Evolutionary conservation across 2,329 filamentous ascomycete species (phyloP), one percentile per base, ranked within the genome.

Genomic region (Orbilia quercus): DNA sequence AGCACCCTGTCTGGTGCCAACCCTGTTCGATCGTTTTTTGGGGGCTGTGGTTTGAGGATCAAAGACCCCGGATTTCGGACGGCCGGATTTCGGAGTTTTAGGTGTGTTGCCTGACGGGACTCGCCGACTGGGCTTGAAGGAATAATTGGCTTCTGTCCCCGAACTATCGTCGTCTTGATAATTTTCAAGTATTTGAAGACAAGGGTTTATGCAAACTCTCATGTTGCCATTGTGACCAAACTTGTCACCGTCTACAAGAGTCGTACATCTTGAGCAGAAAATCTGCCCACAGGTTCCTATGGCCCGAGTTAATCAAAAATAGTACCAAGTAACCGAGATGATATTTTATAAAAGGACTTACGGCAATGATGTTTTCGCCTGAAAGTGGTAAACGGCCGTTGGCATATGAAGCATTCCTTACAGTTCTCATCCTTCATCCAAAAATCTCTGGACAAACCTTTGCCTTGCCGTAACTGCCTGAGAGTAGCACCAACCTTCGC

Each of bases 351-450:
- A 45, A 45, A 55, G 18, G 42, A 79, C 76, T 88, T 91, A 74
- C 96, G 89, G 80, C 95, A 99, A 81, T 99, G 95, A 80, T 99
- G 95, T 79, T 99, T 99, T 76, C 95, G 88, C 70, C 95, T 87
- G 79, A 98, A 98, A 0, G 94, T 95, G 0, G 92, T 92, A 79
- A 99, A 99, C 1, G 91, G 86, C 69, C 91, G 90, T 47, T 91
- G 91, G 78, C 95, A 99, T 47, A 91, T 87, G 79, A 97, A 99
- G 79, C 95, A 99, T 78, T 97, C 94, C 79, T 96, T 98, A 71
- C 94, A 96, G 75, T 96, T 97, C 79, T 98, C 95, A 79, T 99
- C 95, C 71, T 92, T 91, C 95, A 99, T 99, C 95, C 94, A 98
- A 77, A 96, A 98, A 77, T 98, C 93, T 78, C 93, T 95, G 80